Evolutionary conservation across 1,139 yeast species (phyloP).

Genomic region (Candida tetrigidarum): DNA sequence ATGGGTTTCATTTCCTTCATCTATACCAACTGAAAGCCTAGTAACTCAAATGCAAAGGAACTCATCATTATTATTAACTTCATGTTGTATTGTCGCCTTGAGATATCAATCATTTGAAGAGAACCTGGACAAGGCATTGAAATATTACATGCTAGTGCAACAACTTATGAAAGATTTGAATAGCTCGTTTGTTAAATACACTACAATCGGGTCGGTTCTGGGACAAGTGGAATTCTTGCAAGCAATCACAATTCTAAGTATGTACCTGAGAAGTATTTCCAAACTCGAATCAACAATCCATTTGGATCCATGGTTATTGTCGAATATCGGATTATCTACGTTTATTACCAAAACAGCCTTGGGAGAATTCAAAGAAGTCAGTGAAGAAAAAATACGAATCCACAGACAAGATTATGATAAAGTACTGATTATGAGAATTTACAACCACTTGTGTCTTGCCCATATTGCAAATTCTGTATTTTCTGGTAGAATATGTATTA

Average conservation of each 20-base stretch:
- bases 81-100: conserved; percentile 65
- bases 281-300: conserved; percentile 38
- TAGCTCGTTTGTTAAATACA: conserved; percentile 32
- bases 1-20: conserved; percentile 77
- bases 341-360: conserved; percentile 52
- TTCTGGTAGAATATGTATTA: conserved; percentile 75
- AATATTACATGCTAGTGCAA: conserved; percentile 29
- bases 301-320: conserved; percentile 64
- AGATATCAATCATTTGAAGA: conserved; percentile 33
- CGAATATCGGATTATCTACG: conserved; percentile 61
- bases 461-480: conserved; percentile 72
- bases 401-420: conserved; percentile 51
- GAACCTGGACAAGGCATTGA: conserved; percentile 20
- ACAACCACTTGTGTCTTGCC: conserved; percentile 74
- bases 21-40: conserved; percentile 51
- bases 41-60: conserved; percentile 54
- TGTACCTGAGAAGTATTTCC: conserved; percentile 64
- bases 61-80: conserved; percentile 67
- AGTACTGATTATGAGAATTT: conserved; percentile 58
- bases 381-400: conserved; percentile 29
- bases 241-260: conserved; percentile 62
- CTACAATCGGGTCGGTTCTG: conserved; percentile 24
- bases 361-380: conserved; percentile 29
- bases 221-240: conserved; percentile 66
- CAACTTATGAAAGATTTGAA: conserved; percentile 49